phyloP scores from a whole-genome alignment of 2,329 filamentous ascomycete genomes.

The Phaeosphaeria sp. region DNA sequence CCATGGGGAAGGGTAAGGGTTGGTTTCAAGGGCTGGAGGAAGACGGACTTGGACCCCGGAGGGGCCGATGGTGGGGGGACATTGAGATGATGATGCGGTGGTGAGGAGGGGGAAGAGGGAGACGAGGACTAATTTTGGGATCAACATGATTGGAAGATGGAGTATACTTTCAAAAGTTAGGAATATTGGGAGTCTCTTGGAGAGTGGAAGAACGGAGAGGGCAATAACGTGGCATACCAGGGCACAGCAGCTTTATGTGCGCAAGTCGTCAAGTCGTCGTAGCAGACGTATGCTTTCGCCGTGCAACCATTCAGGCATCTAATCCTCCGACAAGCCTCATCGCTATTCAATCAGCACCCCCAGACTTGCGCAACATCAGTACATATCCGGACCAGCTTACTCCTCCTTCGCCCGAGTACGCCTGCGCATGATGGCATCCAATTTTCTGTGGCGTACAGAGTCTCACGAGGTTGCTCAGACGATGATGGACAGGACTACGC shows the following conservation, averaged over 20 bases:
- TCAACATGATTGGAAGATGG: not conserved
- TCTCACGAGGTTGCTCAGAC: not conserved
- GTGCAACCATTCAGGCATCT: no score
- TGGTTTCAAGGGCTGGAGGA: constrained; percentile 1
- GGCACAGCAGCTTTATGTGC: not conserved
- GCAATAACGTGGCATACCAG: not conserved
- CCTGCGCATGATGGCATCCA: not conserved
- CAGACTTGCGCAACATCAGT: not conserved
- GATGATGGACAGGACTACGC: not conserved
- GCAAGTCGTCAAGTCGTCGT: not conserved
- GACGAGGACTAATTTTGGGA: not conserved
- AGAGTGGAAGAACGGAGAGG: not conserved
- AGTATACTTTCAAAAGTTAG: not conserved
- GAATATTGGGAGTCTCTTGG: not conserved
- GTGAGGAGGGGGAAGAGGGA: not conserved
- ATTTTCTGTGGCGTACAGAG: not conserved
- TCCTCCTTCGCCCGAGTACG: not conserved
- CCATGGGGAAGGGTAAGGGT: constrained; percentile 7
- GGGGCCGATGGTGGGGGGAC: not conserved
- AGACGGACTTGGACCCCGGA: constrained; percentile 6
- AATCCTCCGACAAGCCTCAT: no score
- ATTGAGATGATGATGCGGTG: not conserved
- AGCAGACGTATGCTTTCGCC: not conserved
- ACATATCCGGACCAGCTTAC: not conserved
- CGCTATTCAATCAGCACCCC: not conserved